phyloP scores from a whole-genome alignment of 2,329 filamentous ascomycete species.

The Nannizziopsis arthrosporioides region DNA sequence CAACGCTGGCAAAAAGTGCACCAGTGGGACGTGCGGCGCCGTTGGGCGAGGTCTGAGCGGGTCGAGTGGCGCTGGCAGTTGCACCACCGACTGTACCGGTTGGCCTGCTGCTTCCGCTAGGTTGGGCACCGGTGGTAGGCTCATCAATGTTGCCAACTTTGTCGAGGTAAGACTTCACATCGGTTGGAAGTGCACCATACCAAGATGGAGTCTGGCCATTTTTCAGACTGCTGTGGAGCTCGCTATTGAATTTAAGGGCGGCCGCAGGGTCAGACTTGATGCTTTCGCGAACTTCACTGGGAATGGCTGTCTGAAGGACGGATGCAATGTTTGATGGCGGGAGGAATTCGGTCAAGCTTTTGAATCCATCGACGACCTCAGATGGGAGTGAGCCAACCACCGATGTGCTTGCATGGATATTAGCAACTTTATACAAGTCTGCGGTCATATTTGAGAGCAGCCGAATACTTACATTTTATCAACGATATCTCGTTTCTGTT shows the following conservation, averaged over 20 bases:
- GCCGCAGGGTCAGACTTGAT: constrained; percentile 5
- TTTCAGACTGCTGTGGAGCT: constrained; percentile 12
- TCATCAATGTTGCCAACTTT: constrained; percentile 29
- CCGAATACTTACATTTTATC: constrained; percentile 9
- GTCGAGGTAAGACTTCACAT: constrained; percentile 12
- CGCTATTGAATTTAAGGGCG: constrained; percentile 7
- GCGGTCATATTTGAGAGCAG: background rate
- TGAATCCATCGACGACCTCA: constrained; percentile 1
- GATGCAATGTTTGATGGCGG: constrained; percentile 6
- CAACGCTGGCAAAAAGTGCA: constrained; percentile 13
- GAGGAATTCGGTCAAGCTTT: constrained; percentile 7
- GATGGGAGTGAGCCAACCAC: background rate
- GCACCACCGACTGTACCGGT: background rate
- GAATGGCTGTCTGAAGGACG: constrained; percentile 11
- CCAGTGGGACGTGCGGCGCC: constrained; percentile 12
- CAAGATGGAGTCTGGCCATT: constrained; percentile 14
- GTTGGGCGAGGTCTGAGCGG: constrained; percentile 6
- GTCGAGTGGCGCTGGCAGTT: background rate
- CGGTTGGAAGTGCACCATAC: constrained; percentile 13
- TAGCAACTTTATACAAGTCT: background rate
- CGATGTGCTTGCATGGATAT: constrained; percentile 2
- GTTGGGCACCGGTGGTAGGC: background rate
- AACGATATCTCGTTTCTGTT: constrained; percentile 11
- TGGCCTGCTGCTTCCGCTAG: background rate
- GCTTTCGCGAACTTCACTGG: constrained; percentile 8